Evolutionary conservation across 768 basidiomycete genomes (phyloP).

Genomic region (Trametes cingulata): DNA sequence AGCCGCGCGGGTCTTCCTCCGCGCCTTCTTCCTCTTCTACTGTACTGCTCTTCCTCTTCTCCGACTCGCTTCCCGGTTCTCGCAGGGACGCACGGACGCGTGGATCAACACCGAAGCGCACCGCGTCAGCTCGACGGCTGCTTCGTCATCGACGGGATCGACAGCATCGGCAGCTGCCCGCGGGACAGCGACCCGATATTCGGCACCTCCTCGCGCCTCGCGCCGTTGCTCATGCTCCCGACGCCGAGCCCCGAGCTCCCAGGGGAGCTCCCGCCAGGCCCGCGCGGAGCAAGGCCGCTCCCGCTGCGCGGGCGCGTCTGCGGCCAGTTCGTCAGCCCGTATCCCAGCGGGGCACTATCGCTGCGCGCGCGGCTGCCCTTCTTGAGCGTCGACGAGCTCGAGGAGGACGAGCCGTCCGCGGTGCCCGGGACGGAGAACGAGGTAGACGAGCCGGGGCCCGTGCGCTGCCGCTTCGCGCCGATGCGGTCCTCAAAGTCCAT

Average conservation of each 20-base stretch:
- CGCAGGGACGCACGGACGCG: no score
- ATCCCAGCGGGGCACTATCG: slow-evolving; percentile 68
- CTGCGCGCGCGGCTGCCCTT: slow-evolving; percentile 54
- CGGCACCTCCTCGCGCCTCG: slow-evolving; percentile 26
- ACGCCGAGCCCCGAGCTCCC: slow-evolving; percentile 10
- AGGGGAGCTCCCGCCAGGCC: not conserved
- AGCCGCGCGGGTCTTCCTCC: not conserved
- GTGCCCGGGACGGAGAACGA: slow-evolving; percentile 15
- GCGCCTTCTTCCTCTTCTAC: no score
- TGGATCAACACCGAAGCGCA: not conserved
- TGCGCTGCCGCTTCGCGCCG: slow-evolving; percentile 54
- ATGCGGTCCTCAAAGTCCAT: slow-evolving; percentile 34
- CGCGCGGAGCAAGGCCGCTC: slow-evolving; percentile 34
- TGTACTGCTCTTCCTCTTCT: no score
- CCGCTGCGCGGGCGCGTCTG: slow-evolving; percentile 39
- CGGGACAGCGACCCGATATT: slow-evolving; percentile 29
- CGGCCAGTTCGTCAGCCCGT: slow-evolving; percentile 40
- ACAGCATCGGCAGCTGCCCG: slow-evolving; percentile 28
- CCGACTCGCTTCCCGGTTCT: no score
- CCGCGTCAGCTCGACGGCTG: slow-evolving; percentile 21
- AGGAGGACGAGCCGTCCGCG: slow-evolving; percentile 7
- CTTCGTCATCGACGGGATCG: slow-evolving; percentile 28
- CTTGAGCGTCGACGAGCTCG: slow-evolving; percentile 19
- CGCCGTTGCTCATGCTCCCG: not conserved
- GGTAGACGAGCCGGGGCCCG: slow-evolving; percentile 27